Evolutionary conservation across 1,284 basidiomycete species (phyloP).

Genomic region (Mycena sp.): DNA sequence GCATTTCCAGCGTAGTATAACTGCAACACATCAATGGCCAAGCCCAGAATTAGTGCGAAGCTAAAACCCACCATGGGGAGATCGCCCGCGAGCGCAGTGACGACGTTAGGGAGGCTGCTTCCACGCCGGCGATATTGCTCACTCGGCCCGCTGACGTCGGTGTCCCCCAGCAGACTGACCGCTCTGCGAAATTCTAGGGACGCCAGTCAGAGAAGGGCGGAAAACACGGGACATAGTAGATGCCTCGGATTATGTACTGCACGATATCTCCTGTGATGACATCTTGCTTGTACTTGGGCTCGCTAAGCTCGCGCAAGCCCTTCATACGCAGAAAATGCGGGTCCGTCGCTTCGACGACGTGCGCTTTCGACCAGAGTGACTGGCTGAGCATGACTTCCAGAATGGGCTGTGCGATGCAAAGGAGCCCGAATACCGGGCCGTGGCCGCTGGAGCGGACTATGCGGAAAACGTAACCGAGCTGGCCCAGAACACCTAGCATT

Average conservation of each 20-base stretch:
- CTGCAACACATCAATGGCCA: slow-evolving; percentile 1
- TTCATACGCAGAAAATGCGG: slow-evolving; percentile 25
- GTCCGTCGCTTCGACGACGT: slow-evolving; percentile 24
- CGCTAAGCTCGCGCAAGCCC: slow-evolving; percentile 20
- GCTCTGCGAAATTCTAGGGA: slow-evolving; percentile 26
- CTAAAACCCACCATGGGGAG: slow-evolving; percentile 26
- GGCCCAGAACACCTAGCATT: not conserved
- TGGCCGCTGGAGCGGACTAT: slow-evolving; percentile 19
- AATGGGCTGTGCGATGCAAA: slow-evolving; percentile 26
- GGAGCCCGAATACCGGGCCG: slow-evolving; percentile 18
- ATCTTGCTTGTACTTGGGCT: slow-evolving; percentile 29
- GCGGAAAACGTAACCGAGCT: slow-evolving; percentile 24
- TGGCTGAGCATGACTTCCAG: not conserved
- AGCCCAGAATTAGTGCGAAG: too few relatives aligned
- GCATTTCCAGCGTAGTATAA: slow-evolving; percentile 25
- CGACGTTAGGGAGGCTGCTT: not conserved
- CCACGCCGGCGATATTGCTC: slow-evolving; percentile 1
- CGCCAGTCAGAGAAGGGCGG: not conserved
- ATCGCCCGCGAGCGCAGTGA: slow-evolving; percentile 8
- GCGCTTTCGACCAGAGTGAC: slow-evolving; percentile 10
- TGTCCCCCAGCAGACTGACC: slow-evolving; percentile 20
- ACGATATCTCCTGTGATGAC: slow-evolving; percentile 31
- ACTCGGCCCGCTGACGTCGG: slow-evolving; percentile 13
- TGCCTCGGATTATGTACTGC: slow-evolving; percentile 22
- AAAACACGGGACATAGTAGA: not conserved